These are phyloP conservation scores for Phytophthora palmivora DNA, from an alignment of 352 stramenopile genomes.

Conservation along the genomic window DNA sequence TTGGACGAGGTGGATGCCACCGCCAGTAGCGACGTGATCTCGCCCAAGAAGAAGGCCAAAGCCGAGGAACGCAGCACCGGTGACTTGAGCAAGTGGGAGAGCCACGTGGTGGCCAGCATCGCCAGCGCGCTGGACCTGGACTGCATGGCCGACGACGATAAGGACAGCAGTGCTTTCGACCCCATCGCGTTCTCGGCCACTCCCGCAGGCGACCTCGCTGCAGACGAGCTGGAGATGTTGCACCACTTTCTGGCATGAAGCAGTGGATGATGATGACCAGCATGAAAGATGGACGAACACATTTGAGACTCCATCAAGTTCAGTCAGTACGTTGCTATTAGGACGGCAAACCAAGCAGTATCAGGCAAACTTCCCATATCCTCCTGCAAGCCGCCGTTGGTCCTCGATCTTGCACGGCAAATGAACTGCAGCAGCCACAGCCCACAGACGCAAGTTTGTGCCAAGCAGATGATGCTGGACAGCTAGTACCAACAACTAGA, in stretches of 20 bases:
- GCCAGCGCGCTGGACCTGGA: slow-evolving; percentile 30
- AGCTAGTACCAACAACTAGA: neutral
- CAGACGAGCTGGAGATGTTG: slow-evolving; percentile 54
- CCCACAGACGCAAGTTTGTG: neutral
- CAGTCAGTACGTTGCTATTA: neutral
- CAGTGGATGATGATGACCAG: neutral
- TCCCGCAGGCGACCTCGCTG: slow-evolving; percentile 30
- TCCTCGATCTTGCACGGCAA: neutral
- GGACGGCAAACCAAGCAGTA: neutral
- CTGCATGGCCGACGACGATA: slow-evolving; percentile 14
- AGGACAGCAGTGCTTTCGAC: slow-evolving; percentile 18
- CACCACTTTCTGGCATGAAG: slow-evolving; percentile 49
- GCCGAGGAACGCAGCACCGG: slow-evolving; percentile 25
- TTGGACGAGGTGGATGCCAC: slow-evolving; percentile 37
- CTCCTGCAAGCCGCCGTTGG: neutral
- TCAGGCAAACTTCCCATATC: neutral
- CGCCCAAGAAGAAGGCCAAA: slow-evolving; percentile 55
- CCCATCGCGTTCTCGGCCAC: slow-evolving; percentile 36
- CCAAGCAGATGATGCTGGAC: neutral
- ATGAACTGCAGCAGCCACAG: neutral
- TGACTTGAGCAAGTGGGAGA: slow-evolving; percentile 45
- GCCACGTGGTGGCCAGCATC: slow-evolving; percentile 34
- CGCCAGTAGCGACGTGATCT: slow-evolving; percentile 40
- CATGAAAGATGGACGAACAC: neutral
- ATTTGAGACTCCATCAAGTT: neutral